A percentile compares a stretch with the other conserved stretches of the same genome.
phyloP scores from a whole-genome alignment of 345 rosid species.

The Citrus cavaleriei region DNA sequence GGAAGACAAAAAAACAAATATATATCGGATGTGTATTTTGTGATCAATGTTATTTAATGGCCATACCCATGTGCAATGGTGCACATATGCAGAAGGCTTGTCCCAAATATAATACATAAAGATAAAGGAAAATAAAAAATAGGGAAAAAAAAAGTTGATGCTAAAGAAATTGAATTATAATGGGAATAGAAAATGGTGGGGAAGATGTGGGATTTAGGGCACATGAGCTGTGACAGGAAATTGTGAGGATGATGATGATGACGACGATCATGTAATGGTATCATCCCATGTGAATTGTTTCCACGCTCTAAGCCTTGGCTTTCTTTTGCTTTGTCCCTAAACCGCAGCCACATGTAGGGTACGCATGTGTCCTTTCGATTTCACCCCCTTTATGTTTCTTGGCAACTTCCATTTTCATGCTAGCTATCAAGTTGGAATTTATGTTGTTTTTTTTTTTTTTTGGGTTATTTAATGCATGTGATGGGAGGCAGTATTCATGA shows the following conservation, averaged over 20 bases:
- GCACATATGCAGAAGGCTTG: constrained; percentile 4
- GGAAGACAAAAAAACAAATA: not conserved
- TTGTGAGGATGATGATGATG: not conserved
- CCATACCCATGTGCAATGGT: constrained; percentile 16
- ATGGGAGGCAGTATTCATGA: constrained; percentile 24
- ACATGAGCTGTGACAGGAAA: constrained; percentile 35
- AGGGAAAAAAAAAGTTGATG: not conserved
- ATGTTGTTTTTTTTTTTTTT: not conserved
- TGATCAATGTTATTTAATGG: constrained; percentile 10
- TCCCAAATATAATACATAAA: not conserved
- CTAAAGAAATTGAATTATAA: not conserved
- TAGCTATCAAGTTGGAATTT: constrained; percentile 17
- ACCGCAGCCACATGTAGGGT: constrained; percentile 59
- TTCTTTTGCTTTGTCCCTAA: constrained; percentile 49
- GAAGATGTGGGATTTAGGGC: constrained; percentile 25
- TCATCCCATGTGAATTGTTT: constrained; percentile 47
- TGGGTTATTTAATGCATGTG: not conserved
- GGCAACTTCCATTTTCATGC: constrained; percentile 16
- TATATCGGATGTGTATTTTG: not conserved
- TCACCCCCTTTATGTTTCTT: constrained; percentile 4
- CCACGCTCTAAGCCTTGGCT: constrained; percentile 4
- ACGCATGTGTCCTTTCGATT: constrained; percentile 20
- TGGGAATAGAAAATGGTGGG: not conserved
- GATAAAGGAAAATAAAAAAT: not conserved
- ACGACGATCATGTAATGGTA: constrained; percentile 12